Conservation (phyloP, 208 protist genomes). For the Trypanosoma brucei region DNA sequence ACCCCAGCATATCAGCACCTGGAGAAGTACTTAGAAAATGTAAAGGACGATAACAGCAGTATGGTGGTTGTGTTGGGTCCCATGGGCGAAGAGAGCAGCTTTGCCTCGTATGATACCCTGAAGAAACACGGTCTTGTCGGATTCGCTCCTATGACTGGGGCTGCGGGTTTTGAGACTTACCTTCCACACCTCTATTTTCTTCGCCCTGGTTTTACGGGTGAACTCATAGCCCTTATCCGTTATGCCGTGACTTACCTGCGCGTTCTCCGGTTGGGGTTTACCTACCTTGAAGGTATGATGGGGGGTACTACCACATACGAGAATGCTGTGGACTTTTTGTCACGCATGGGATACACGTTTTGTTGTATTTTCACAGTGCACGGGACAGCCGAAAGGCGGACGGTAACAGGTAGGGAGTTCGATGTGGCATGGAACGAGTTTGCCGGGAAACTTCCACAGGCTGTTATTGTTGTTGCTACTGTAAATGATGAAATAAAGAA, state of each 20-base stretch:
- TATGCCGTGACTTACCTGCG: slow-evolving; percentile 2
- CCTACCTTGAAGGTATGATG: not conserved
- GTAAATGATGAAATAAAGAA: not conserved
- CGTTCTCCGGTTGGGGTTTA: slow-evolving; percentile 6
- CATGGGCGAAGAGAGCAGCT: not conserved
- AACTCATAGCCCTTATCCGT: slow-evolving; percentile 8
- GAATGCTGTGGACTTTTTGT: not conserved
- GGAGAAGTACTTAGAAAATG: not conserved
- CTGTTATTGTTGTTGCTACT: not conserved
- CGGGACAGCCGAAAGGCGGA: not conserved
- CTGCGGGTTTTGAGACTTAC: not conserved
- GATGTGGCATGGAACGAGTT: not conserved
- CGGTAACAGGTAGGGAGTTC: not conserved
- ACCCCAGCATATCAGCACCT: not conserved
- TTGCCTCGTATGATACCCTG: not conserved
- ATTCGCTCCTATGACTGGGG: slow-evolving; percentile 1
- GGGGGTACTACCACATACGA: not conserved
- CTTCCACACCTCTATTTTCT: slow-evolving; percentile 3
- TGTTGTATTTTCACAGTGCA: not conserved
- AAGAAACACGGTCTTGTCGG: slow-evolving; percentile 3
- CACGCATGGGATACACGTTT: slow-evolving; percentile 3
- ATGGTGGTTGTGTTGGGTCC: not conserved
- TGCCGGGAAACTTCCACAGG: slow-evolving; percentile 1
- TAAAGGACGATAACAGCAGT: not conserved
- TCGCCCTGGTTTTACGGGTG: not conserved